Percentiles rank a stretch among this genome's conserved stretches.
Conservation (phyloP, 371 early-diverging fungal species). For the Mortierella sp. region DNA sequence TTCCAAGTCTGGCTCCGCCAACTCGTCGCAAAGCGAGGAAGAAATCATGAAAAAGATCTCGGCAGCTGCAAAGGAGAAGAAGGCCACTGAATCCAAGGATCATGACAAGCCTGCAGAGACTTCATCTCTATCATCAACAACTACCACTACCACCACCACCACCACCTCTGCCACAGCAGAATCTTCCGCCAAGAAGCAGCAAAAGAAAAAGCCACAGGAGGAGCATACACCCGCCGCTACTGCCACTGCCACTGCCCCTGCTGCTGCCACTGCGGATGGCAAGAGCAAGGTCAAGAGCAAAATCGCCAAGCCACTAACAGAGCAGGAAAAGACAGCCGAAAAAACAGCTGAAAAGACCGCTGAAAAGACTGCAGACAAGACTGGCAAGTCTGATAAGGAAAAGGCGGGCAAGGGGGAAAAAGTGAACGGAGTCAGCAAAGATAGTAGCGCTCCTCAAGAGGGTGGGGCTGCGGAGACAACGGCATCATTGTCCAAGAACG, state of each 20-base stretch:
- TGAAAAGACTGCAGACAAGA: slow-evolving; percentile 9
- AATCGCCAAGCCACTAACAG: slow-evolving; percentile 12
- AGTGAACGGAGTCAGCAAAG: slow-evolving; percentile 6
- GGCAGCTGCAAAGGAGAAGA: slow-evolving; percentile 14
- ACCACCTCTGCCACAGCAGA: background rate
- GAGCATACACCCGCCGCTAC: background rate
- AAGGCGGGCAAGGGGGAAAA: slow-evolving; percentile 15
- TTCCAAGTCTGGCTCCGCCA: background rate
- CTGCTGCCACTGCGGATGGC: slow-evolving; percentile 6
- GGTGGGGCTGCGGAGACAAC: slow-evolving; percentile 8
- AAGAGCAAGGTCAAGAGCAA: slow-evolving; percentile 13
- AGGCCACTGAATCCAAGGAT: slow-evolving; percentile 5
- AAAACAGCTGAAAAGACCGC: slow-evolving; percentile 1
- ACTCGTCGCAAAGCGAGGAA: slow-evolving; percentile 10
- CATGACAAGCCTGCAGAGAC: background rate
- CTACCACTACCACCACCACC: background rate
- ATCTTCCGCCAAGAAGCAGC: background rate
- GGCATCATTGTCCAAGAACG: slow-evolving; percentile 8
- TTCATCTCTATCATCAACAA: background rate
- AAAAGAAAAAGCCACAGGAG: slow-evolving; percentile 3
- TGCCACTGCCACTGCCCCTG: slow-evolving; percentile 4
- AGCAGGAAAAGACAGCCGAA: slow-evolving; percentile 15
- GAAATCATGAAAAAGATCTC: slow-evolving; percentile 17
- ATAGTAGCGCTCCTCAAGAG: slow-evolving; percentile 6
- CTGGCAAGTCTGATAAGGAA: background rate